Conservation (phyloP, 78 protist species). For the Anaeramoeba ignava region DNA sequence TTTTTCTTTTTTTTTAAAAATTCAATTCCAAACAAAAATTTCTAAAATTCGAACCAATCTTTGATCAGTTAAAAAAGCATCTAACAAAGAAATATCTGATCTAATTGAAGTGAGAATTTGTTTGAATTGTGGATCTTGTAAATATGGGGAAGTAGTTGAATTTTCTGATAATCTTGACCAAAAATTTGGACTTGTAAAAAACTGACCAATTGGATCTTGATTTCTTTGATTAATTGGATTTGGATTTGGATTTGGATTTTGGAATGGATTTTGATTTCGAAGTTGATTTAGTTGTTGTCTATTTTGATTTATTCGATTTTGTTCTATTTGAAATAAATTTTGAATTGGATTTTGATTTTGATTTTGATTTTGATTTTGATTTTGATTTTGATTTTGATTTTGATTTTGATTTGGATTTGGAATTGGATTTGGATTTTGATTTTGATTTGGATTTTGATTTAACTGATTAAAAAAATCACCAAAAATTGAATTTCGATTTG, state of each 20-base stretch:
- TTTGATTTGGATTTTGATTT: too few species aligned
- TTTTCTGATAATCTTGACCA: neutral
- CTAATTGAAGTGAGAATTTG: neutral
- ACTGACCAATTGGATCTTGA: neutral
- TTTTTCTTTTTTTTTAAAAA: too few species aligned
- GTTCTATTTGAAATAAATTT: neutral
- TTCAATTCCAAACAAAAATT: neutral
- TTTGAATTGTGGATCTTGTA: neutral
- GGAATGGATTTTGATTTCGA: neutral
- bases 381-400: neutral
- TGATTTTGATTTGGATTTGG: too few species aligned
- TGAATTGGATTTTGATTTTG: neutral
- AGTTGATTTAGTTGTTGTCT: neutral
- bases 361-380: neutral
- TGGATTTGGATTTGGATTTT: neutral
- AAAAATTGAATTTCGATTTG: neutral
- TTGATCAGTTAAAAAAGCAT: neutral
- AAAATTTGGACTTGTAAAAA: neutral
- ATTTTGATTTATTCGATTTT: neutral
- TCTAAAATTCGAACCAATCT: neutral
- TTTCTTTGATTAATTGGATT: neutral
- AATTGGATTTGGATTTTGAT: too few species aligned
- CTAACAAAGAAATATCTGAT: neutral
- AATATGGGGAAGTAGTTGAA: neutral
- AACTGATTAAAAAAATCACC: neutral